Evolutionary conservation across 495 filamentous ascomycete genomes (phyloP).

Genomic region (Neurospora sp.): DNA sequence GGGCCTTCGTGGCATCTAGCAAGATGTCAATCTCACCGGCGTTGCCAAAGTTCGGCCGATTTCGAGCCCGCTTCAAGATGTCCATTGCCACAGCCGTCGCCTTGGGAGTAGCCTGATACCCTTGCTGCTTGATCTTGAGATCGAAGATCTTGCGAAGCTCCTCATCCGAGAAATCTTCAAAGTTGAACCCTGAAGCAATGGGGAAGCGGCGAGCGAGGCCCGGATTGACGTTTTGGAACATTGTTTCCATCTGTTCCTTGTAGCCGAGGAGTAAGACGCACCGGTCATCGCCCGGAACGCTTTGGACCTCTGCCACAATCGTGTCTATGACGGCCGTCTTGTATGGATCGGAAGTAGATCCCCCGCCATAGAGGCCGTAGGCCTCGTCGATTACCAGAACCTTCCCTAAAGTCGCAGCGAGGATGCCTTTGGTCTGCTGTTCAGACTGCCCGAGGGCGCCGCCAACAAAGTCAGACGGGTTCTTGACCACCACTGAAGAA

Average conservation of each 20-base stretch:
- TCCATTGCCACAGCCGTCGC: constrained; percentile 39
- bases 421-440: constrained; percentile 59
- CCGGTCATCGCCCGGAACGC: constrained; percentile 62
- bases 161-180: constrained; percentile 56
- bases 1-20: constrained; percentile 47
- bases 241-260: constrained; percentile 60
- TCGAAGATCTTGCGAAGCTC: constrained; percentile 50
- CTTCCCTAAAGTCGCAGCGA: constrained; percentile 55
- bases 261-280: constrained; percentile 73
- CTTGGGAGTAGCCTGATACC: constrained; percentile 30
- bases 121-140: constrained; percentile 41
- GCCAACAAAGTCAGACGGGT: constrained; percentile 65
- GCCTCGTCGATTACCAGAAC: constrained; percentile 72
- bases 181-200: constrained; percentile 51
- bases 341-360: constrained; percentile 38
- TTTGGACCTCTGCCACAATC: constrained; percentile 77
- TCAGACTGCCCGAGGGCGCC: constrained; percentile 54
- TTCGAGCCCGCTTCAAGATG: constrained; percentile 40
- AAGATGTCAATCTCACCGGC: constrained; percentile 57
- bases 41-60: constrained; percentile 51
- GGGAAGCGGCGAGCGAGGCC: constrained; percentile 63
- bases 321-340: constrained; percentile 63
- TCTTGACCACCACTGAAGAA: constrained; percentile 47
- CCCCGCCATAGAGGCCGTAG: constrained; percentile 42
- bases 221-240: constrained; percentile 76